Percentiles rank a stretch among this genome's conserved stretches.
Conservation (phyloP, 805 yeast genomes). For the Sugiyamaella americana region DNA sequence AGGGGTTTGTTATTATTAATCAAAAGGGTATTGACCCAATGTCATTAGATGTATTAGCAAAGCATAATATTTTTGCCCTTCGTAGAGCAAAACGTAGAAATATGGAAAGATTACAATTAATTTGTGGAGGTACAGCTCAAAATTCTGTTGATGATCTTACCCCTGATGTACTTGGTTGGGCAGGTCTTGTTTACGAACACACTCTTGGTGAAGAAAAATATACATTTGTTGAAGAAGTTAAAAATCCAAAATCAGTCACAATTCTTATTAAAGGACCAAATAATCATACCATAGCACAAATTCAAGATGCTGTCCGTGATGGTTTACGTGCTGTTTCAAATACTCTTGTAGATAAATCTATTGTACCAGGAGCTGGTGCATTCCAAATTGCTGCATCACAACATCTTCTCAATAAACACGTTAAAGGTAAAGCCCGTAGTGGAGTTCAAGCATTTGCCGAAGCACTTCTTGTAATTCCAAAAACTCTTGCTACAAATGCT, state of each 20-base stretch:
- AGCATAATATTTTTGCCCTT: slow-evolving; percentile 85
- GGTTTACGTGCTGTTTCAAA: slow-evolving; percentile 94
- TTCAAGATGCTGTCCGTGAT: slow-evolving; percentile 95
- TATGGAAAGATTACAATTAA: slow-evolving; percentile 95
- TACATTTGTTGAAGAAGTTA: slow-evolving; percentile 84
- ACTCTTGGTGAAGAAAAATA: slow-evolving; percentile 95
- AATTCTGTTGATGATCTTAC: slow-evolving; percentile 91
- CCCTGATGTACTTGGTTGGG: slow-evolving; percentile 73
- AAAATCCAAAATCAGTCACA: slow-evolving; percentile 85
- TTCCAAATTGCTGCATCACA: slow-evolving; percentile 79
- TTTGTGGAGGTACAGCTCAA: slow-evolving; percentile 97
- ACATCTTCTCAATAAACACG: slow-evolving; percentile 50
- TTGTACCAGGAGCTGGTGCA: slow-evolving; percentile 97
- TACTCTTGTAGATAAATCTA: slow-evolving; percentile 73
- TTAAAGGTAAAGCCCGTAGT: slow-evolving; percentile 79
- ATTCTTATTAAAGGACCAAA: slow-evolving; percentile 92
- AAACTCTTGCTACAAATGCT: slow-evolving; percentile 84
- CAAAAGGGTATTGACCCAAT: slow-evolving; percentile 99
- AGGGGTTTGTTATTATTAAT: slow-evolving; percentile 88
- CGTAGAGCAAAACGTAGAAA: slow-evolving; percentile 98
- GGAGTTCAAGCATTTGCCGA: slow-evolving; percentile 94
- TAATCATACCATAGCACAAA: slow-evolving; percentile 79
- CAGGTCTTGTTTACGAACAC: slow-evolving; percentile 88
- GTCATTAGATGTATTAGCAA: slow-evolving; percentile 91
- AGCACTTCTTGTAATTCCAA: slow-evolving; percentile 84